A percentile compares a stretch with the other conserved stretches of the same genome.
phyloP scores from a whole-genome alignment of 2,329 filamentous ascomycete genomes.

The Fusarium cyanostomum region DNA sequence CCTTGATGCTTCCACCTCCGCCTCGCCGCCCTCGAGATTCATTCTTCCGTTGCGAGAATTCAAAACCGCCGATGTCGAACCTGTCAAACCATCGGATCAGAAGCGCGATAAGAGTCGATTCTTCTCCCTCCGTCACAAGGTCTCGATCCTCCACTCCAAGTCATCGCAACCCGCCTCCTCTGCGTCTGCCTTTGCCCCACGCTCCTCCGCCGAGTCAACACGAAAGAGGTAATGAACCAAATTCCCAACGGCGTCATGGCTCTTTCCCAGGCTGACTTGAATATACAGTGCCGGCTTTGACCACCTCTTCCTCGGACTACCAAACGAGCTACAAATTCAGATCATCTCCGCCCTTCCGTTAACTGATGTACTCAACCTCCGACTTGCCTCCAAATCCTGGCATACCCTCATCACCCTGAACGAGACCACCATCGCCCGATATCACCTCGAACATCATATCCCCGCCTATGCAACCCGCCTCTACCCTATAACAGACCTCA shows the following conservation, averaged over 20 bases:
- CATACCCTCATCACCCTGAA: conserved; percentile 68
- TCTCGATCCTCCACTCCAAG: conserved; percentile 50
- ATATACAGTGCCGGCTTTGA: conserved; percentile 54
- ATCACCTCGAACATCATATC: conserved; percentile 68
- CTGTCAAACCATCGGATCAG: conserved; percentile 44
- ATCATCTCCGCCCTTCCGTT: conserved; percentile 69
- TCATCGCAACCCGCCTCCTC: conserved; percentile 35
- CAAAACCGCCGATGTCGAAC: conserved; percentile 46
- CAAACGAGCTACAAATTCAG: conserved; percentile 70
- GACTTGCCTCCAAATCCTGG: conserved; percentile 66
- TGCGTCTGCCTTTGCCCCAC: conserved; percentile 14
- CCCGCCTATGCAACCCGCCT: conserved; percentile 68
- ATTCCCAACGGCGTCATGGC: not conserved
- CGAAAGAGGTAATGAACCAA: conserved; percentile 48
- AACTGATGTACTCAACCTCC: conserved; percentile 67
- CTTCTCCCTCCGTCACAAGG: conserved; percentile 53
- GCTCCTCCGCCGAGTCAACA: conserved; percentile 42
- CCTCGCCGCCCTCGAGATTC: conserved; percentile 53
- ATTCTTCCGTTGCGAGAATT: conserved; percentile 60
- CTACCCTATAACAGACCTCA: conserved; percentile 62
- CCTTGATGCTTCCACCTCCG: conserved; percentile 38
- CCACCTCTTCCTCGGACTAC: conserved; percentile 66
- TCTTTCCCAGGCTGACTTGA: conserved; percentile 1
- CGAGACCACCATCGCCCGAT: conserved; percentile 68
- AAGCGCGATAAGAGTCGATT: conserved; percentile 57